Base-by-base conservation (phyloP, 1,284 basidiomycete genomes). In the Moniliophthora roreri region DNA sequence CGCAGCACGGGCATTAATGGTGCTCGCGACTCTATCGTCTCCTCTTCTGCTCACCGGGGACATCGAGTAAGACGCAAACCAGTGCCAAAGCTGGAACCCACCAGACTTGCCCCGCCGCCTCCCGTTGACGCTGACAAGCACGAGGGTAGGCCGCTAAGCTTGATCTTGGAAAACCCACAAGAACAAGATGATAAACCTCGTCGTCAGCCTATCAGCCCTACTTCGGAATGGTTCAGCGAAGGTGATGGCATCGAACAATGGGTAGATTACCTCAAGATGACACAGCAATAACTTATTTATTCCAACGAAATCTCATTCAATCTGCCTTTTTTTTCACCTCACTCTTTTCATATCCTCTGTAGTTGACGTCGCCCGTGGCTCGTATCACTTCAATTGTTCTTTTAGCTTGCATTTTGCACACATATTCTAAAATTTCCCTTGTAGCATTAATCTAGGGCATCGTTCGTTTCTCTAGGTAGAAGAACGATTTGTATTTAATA, bases 11-110 rank as follows among this genome's bases (percentile, higher is more conserved):
- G 44, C n/a, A 35, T 54, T n/a, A 28, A 21, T 37, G 52, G 48
- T 26, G 40, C 57, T 1, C 54, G 57, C 9, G 57, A 58, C 21
- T 58, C 57, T 21, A 46, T 58, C 6, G 42, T 53, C 16, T 35
- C 38, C n/a, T 41, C 48, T n/a, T 50, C 54, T 21, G 51, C 54
- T 21, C 50, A 52, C 35, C 44, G 51, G 5, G 34, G 21, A 18
- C 52, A 53, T 24, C 49, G 44, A 40, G 48, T 58, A n/a, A 55
- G 54, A 38, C 51, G 57, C 3, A 58, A 58, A 47, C 57, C 57
- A 13, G 57, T 58, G 4, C 57, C 57, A 24, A 46, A 56, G 20
- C 20, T 58, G 6, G 20, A 32, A 15, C 20, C 26, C 37, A n/a
- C 50, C 8, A 18, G 20, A 15, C 23, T 20, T 24, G 42, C 16